Evolutionary conservation across 306 rosid species (phyloP), one percentile per base, ranked within the genome.

Genomic region (Trifolium fragiferum): DNA sequence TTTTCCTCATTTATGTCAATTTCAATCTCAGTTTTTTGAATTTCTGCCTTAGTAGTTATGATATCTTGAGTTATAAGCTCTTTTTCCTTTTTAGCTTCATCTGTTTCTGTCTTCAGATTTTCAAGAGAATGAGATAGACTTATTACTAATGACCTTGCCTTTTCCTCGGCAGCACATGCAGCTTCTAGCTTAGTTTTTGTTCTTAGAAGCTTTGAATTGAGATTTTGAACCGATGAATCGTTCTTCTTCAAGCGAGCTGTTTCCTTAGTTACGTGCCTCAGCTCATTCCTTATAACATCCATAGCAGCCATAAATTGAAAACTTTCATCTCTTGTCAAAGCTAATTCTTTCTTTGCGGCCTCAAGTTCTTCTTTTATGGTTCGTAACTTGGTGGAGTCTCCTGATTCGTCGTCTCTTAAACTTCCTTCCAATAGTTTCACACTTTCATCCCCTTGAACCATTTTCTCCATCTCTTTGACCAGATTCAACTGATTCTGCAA

Each of bases 221-320:
- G 88, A 59, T 80, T 83, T 55, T 86, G 82, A 77, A 87, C 61
- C 21, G 79, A 79, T 54, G 75, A 82, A 20, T 86, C 90, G 9
- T 75, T 80, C 78, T 86, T 89, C 89, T 84, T 85, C 73, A 86
- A 68, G 8, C 76, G 78, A 61, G 18, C 46, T 0, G 80, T 84
- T 81, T 86, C 89, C 11, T 75, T 65, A 2, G 79, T 88, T 19
- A 89, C 82, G 74, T 89, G 92, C 30, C 68, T 84, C 47, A 87
- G 84, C 78, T 94, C 96, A n/a, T 86, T 89, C 63, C 99, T 87
- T 73, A 92, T 82, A 8, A 90, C 81, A 89, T 94, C 99, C 92
- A 92, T 89, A 6, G 99, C 87, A 51, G 82, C 68, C 99, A 87
- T 90, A 78, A 82, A 89, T 82, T 92, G 96, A 76, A 90, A 90